These are phyloP conservation scores for Halophytophthora batemanensis DNA, from an alignment of 352 stramenopile genomes.

Conservation along the genomic window DNA sequence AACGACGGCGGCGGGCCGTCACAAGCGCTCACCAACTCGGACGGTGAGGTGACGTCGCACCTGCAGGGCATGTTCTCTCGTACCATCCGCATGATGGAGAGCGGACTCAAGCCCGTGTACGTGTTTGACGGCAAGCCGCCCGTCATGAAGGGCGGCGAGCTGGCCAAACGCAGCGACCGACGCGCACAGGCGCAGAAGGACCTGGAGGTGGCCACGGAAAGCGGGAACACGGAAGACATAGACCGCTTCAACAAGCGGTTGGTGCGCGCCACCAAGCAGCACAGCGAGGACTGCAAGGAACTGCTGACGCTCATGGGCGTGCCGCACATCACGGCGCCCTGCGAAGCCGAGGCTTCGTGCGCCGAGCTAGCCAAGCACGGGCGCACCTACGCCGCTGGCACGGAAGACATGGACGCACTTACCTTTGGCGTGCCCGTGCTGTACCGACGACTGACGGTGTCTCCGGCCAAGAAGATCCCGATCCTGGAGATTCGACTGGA, in stretches of 20 bases:
- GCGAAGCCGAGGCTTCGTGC: conserved; percentile 98
- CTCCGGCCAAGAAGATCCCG: conserved; percentile 85
- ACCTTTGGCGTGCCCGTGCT: conserved; percentile 97
- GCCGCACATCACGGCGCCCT: conserved; percentile 95
- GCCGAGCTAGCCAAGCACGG: conserved; percentile 90
- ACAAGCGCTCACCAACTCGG: conserved; percentile 96
- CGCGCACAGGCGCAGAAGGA: conserved; percentile 86
- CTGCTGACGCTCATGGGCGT: conserved; percentile 95
- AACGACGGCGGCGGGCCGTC: conserved; percentile 82
- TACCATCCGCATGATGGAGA: conserved; percentile 97
- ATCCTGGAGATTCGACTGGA: conserved; percentile 91
- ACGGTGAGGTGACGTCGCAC: conserved; percentile 94
- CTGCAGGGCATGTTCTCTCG: conserved; percentile 98
- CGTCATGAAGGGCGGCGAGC: conserved; percentile 95
- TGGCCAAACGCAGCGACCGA: conserved; percentile 92
- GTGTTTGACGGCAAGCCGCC: conserved; percentile 99
- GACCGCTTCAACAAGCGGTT: conserved; percentile 93
- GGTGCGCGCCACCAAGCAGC: conserved; percentile 86
- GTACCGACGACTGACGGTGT: conserved; percentile 90
- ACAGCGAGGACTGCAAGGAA: conserved; percentile 94
- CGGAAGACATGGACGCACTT: conserved; percentile 99
- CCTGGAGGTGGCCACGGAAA: conserved; percentile 84
- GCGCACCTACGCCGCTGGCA: conserved; percentile 94
- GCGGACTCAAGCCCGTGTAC: conserved; percentile 97
- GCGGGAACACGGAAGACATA: conserved; percentile 88